Evolutionary conservation across 2,329 filamentous ascomycete species (phyloP).

Genomic region (Fusarium penzigii): DNA sequence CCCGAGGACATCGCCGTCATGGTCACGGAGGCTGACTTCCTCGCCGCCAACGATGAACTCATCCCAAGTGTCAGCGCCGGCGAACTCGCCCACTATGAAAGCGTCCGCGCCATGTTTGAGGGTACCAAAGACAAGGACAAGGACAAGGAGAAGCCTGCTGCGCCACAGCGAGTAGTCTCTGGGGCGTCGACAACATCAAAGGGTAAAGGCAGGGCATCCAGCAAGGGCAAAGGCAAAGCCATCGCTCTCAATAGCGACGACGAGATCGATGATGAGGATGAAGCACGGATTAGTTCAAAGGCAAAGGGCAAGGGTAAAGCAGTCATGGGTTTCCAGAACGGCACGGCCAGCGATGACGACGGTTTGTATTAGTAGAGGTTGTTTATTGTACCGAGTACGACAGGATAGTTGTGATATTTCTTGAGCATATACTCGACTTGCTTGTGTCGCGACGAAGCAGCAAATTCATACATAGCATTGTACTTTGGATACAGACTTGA

Average conservation of each 20-base stretch:
- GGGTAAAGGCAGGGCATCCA: conserved; percentile 35
- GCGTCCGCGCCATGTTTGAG: conserved; percentile 82
- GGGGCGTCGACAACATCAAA: conserved; percentile 31
- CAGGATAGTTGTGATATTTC: background rate
- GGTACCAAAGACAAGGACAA: conserved; percentile 44
- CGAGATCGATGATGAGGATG: conserved; percentile 37
- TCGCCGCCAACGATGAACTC: conserved; percentile 77
- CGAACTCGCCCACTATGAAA: conserved; percentile 88
- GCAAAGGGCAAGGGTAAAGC: conserved; percentile 61
- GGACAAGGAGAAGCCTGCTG: conserved; percentile 40
- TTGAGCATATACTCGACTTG: background rate
- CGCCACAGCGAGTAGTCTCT: conserved; percentile 25
- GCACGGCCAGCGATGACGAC: conserved; percentile 58
- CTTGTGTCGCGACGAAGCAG: background rate
- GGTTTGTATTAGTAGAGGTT: conserved; percentile 48
- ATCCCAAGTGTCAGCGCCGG: conserved; percentile 93
- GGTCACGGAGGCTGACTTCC: conserved; percentile 87
- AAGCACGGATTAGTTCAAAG: conserved; percentile 32
- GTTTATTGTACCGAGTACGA: background rate
- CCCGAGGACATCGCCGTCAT: conserved; percentile 82
- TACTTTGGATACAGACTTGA: conserved; percentile 9
- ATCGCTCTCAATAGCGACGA: conserved; percentile 35
- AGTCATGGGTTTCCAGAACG: conserved; percentile 52
- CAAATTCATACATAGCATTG: background rate
- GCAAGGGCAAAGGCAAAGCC: conserved; percentile 37